A percentile compares a stretch with the other conserved stretches of the same genome.
These are phyloP conservation scores for Neocucurbitaria cava DNA, from an alignment of 2,329 filamentous ascomycete species.

Conservation along the genomic window DNA sequence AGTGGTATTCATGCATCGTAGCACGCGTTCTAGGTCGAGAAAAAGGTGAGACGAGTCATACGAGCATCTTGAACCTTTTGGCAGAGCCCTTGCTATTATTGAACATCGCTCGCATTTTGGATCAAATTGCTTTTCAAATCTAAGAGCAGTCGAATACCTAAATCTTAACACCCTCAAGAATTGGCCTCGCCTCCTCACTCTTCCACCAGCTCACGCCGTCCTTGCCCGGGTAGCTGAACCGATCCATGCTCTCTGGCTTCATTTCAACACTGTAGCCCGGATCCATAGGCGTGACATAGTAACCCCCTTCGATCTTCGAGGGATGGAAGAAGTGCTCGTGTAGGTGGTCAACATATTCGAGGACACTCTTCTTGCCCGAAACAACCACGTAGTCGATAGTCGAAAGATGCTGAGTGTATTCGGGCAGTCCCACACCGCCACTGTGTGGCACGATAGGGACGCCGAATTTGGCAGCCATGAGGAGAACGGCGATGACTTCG, in stretches of 20 bases:
- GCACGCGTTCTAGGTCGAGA: no score
- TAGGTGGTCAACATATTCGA: conserved; percentile 92
- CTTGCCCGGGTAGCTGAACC: conserved; percentile 77
- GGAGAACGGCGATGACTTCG: conserved; percentile 86
- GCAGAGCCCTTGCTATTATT: neutral
- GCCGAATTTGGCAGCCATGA: conserved; percentile 80
- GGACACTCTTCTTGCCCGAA: conserved; percentile 77
- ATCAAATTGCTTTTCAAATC: neutral
- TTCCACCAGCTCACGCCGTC: conserved; percentile 81
- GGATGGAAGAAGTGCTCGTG: conserved; percentile 93
- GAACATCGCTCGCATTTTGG: neutral
- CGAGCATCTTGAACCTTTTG: no score
- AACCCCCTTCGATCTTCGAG: conserved; percentile 79
- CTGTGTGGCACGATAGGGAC: conserved; percentile 89
- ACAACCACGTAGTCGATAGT: conserved; percentile 94
- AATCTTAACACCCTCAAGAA: conserved; percentile 66
- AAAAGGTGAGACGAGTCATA: no score
- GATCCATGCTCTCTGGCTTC: conserved; percentile 86
- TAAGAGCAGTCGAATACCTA: conserved; percentile 18
- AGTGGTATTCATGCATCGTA: neutral
- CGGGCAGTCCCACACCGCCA: conserved; percentile 86
- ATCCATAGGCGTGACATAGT: conserved; percentile 83
- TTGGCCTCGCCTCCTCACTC: conserved; percentile 77
- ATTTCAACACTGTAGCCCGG: conserved; percentile 93
- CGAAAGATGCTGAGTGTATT: conserved; percentile 91